Evolutionary conservation across 805 yeast species (phyloP).

Genomic region (Soucietia sequanensis): DNA sequence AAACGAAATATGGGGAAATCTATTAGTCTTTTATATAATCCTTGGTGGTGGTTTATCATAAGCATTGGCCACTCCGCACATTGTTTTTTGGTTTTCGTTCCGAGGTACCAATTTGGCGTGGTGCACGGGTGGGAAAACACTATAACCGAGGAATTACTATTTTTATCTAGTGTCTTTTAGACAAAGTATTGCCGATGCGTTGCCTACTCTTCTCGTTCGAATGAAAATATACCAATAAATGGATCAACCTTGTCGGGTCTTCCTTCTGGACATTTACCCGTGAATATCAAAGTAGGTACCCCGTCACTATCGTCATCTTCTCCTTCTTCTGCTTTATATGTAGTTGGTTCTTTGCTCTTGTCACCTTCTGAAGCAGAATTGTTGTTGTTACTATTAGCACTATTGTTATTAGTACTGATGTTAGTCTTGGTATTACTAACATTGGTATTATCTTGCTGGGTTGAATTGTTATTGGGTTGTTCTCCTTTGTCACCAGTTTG

Average conservation of each 20-base stretch:
- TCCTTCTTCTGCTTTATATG: slow-evolving; percentile 11
- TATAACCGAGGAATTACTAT: not conserved
- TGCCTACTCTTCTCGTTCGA: slow-evolving; percentile 40
- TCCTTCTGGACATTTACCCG: slow-evolving; percentile 53
- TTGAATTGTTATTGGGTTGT: slow-evolving; percentile 5
- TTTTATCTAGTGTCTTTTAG: too few relatives aligned
- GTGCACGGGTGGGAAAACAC: not conserved
- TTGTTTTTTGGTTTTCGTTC: not conserved
- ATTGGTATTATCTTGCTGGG: slow-evolving; percentile 9
- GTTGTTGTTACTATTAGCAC: slow-evolving; percentile 9
- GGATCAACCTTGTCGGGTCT: slow-evolving; percentile 52
- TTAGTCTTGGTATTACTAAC: slow-evolving; percentile 12
- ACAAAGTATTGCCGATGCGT: too few relatives aligned
- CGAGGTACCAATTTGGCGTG: not conserved
- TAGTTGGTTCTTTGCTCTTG: slow-evolving; percentile 2
- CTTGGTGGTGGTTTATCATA: not conserved
- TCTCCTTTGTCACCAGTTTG: slow-evolving; percentile 1
- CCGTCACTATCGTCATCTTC: slow-evolving; percentile 33
- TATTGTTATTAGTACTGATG: not conserved
- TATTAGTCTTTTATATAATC: not conserved
- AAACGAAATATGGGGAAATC: not conserved
- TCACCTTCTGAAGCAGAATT: too few relatives aligned
- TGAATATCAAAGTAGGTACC: slow-evolving; percentile 47
- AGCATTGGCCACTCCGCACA: not conserved
- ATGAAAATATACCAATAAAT: slow-evolving; percentile 53